Percentiles rank a stretch among this genome's conserved stretches.
Conservation (phyloP, 371 early-diverging fungal species). For the Saksenaea oblongispora region DNA sequence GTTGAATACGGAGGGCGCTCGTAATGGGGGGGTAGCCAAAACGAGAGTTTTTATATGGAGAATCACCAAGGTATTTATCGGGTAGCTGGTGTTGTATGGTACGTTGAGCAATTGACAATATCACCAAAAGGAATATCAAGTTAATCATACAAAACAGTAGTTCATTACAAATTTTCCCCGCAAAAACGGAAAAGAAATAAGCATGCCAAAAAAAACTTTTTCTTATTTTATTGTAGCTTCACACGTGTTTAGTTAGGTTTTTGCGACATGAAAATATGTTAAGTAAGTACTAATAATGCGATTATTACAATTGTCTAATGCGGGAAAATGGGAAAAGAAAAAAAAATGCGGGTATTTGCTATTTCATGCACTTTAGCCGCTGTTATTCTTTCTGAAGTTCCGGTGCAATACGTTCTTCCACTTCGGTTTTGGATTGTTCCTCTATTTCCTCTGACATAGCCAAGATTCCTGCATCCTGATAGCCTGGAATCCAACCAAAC, state of each 20-base stretch:
- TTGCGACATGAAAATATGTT: not conserved
- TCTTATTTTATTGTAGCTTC: not conserved
- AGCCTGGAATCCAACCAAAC: slow-evolving; percentile 41
- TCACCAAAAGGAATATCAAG: not conserved
- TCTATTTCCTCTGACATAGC: not conserved
- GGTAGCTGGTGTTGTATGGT: slow-evolving; percentile 1
- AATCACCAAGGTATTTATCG: slow-evolving; percentile 21
- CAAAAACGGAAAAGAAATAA: not conserved
- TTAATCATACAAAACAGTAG: not conserved
- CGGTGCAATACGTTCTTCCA: not conserved
- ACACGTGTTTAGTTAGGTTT: not conserved
- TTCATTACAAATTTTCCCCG: not conserved
- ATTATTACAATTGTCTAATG: not conserved
- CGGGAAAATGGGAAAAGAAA: not conserved
- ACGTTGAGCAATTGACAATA: not conserved
- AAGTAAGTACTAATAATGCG: not conserved
- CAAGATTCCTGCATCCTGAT: slow-evolving; percentile 29
- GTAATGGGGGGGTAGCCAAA: slow-evolving; percentile 22
- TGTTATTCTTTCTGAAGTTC: not conserved
- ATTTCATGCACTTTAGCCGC: not conserved
- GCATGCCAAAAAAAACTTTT: not conserved
- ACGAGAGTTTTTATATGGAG: slow-evolving; percentile 26
- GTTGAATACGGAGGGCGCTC: slow-evolving; percentile 32
- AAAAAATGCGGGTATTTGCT: not conserved
- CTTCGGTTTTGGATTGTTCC: not conserved